Base-by-base conservation (phyloP, 768 basidiomycete genomes). In the Tricholoma hemisulphureum region DNA sequence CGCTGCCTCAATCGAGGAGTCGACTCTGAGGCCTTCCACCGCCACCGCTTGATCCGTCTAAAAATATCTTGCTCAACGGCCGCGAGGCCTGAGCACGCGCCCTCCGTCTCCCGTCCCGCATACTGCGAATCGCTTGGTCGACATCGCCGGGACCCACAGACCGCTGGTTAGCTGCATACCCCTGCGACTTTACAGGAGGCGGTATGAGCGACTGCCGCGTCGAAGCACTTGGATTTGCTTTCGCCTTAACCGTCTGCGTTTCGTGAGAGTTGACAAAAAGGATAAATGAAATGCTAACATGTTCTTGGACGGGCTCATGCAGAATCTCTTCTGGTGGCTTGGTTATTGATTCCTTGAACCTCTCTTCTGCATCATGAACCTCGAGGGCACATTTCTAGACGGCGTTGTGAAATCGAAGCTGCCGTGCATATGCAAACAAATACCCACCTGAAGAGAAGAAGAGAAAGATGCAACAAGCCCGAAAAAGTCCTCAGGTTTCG, bases 401-500 rank as follows among this genome's bases (percentile, higher is more conserved):
- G 32, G 43, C n/a, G 60, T 32, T 48, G 59, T 43, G 51, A n/a
- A n/a, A 23, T 57, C 3, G 32, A 34, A 46, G 26, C 11, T 29
- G 11, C 0, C 0, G 18, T 55, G 13, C 43, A 24, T 50, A 16
- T 34, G 39, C 49, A 39, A 45, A 16, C 54, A 32, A 34, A 34
- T 31, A 43, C 74, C 53, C 59, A 86, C 88, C 82, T 87, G 85
- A 18, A 95, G 75, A 1, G 83, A 83, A 0, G 83, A 83, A 0
- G 87, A 88, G 71, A 94, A 93, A 0, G 86, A 82, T n/a, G 83
- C 76, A 46, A 94, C 80, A 55, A 87, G 72, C 0, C 80, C 82
- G 64, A 97, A 95, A 67, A 97, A 86, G 60, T 91, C 89, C 68
- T 95, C 95, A 0, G 89, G 83, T 65, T 88, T 92, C 2, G 81